Conservation (phyloP, 2,329 filamentous ascomycete species). For the Colletotrichum tanaceti region DNA sequence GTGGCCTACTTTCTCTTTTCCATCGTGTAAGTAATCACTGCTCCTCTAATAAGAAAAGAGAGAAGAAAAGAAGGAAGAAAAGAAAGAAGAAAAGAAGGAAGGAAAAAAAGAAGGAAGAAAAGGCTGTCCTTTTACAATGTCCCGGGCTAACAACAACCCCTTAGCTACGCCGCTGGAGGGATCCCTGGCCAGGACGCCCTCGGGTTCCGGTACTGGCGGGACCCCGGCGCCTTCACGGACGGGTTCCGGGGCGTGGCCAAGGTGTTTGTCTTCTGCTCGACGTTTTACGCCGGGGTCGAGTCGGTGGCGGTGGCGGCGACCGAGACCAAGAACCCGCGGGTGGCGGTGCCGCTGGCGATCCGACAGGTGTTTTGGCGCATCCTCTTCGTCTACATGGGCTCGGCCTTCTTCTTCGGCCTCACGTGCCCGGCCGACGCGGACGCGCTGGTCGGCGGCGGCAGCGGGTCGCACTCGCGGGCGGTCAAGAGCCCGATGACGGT, state of each 20-base stretch:
- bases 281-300: slow-evolving; percentile 76
- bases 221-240: slow-evolving; percentile 76
- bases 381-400: slow-evolving; percentile 74
- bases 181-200: slow-evolving; percentile 67
- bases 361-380: slow-evolving; percentile 72
- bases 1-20: slow-evolving; percentile 80
- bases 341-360: slow-evolving; percentile 68
- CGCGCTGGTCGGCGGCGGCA: slow-evolving; percentile 72
- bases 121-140: no score
- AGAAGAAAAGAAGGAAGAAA: no score
- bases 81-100: no score
- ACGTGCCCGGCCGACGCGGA: slow-evolving; percentile 77
- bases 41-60: no score
- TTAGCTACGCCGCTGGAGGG: slow-evolving; percentile 73
- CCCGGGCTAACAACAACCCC: no score
- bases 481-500: slow-evolving; percentile 80
- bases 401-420: slow-evolving; percentile 79
- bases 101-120: no score
- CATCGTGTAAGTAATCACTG: slow-evolving; percentile 61
- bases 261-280: slow-evolving; percentile 77
- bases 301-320: slow-evolving; percentile 72
- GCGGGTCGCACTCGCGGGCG: slow-evolving; percentile 69
- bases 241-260: slow-evolving; percentile 74
- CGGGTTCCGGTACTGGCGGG: slow-evolving; percentile 78
- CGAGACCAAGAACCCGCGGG: slow-evolving; percentile 68